Evolutionary conservation across 139 green algal species (phyloP).

Genomic region (Chlamydomonas urium): DNA sequence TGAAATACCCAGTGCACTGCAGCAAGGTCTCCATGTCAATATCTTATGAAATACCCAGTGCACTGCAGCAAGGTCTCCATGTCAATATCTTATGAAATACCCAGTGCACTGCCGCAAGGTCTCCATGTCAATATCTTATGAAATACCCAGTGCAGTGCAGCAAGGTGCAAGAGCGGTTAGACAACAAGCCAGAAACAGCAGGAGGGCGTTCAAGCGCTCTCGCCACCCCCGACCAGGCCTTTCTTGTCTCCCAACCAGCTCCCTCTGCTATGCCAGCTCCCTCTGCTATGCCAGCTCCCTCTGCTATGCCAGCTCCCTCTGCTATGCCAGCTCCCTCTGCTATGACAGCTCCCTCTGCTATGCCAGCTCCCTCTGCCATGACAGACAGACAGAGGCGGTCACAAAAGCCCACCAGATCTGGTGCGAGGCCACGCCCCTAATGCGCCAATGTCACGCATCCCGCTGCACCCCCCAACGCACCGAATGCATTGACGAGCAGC

Average conservation of each 20-base stretch:
- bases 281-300: no score
- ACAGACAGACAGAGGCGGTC: not conserved
- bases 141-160: not conserved
- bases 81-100: not conserved
- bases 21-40: not conserved
- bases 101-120: not conserved
- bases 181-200: no score
- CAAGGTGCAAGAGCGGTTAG: no score
- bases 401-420: not conserved
- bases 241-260: no score
- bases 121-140: not conserved
- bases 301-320: no score
- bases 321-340: no score
- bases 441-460: not conserved
- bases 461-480: not conserved
- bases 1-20: not conserved
- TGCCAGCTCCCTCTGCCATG: not conserved
- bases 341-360: no score
- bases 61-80: not conserved
- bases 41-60: not conserved
- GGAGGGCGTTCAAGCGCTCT: no score
- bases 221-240: no score
- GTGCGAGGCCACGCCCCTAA: not conserved
- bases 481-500: conserved; percentile 2
- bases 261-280: no score